Percentiles rank a stretch among this genome's conserved stretches.
Evolutionary conservation across 202 grass and related monocot species (phyloP).

Genomic region (Thinopyrum obtusiflorum): DNA sequence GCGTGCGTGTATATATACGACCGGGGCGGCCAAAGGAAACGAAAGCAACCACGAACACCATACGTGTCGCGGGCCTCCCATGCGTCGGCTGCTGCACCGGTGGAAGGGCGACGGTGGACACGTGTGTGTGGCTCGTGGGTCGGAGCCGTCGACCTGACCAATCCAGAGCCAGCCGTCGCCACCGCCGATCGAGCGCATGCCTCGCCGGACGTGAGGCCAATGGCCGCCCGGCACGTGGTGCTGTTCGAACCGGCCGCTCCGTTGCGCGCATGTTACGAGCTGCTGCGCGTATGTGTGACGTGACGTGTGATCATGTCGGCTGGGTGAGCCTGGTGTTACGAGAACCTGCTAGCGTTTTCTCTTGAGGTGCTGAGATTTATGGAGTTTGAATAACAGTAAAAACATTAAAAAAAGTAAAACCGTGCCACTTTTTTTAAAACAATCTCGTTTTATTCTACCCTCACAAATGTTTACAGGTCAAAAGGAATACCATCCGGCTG

Average conservation of each 20-base stretch:
- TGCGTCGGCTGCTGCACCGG: not conserved
- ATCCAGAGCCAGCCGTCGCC: not conserved
- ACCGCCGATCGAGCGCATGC: not conserved
- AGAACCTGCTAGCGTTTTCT: no score
- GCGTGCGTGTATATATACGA: not conserved
- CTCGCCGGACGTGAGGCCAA: not conserved
- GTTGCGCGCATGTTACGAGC: not conserved
- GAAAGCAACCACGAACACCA: not conserved
- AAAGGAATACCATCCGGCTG: no score
- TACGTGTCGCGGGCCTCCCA: not conserved
- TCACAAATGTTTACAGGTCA: no score
- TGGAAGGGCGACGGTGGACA: not conserved
- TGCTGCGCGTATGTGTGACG: not conserved
- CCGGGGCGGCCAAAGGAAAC: not conserved
- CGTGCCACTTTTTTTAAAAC: no score
- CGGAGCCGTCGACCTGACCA: not conserved
- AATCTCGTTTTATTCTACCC: no score
- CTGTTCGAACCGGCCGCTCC: not conserved
- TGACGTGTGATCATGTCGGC: not conserved
- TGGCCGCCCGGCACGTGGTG: not conserved
- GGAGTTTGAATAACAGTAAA: no score
- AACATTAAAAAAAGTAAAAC: no score
- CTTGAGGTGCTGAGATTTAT: no score
- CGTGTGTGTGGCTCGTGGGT: not conserved
- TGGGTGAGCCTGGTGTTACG: no score